Evolutionary conservation across 352 stramenopile species (phyloP).

Genomic region (Ophiocytium majus): DNA sequence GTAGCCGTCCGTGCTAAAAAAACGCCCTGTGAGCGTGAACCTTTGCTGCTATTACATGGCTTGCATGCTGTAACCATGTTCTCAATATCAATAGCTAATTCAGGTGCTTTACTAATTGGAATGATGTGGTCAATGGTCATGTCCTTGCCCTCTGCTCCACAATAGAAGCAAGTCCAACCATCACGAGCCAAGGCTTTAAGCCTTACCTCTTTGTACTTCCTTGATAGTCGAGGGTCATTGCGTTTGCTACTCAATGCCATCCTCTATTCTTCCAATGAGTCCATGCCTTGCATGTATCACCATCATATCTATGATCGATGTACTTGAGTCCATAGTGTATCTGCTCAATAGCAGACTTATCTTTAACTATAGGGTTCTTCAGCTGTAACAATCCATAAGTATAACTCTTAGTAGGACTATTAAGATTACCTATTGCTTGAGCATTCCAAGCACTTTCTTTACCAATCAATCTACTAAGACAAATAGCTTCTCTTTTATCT

Average conservation of each 20-base stretch:
- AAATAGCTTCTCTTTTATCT: no score
- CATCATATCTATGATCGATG: no score
- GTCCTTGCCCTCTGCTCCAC: no score
- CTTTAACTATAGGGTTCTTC: no score
- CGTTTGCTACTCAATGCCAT: constrained; percentile 9
- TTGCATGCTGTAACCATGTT: background rate
- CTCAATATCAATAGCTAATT: background rate
- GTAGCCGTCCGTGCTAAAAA: no score
- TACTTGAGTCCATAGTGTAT: no score
- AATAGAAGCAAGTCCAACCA: background rate
- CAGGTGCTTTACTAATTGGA: constrained; percentile 8
- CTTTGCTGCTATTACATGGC: background rate
- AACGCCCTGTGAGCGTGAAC: background rate
- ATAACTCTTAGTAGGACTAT: no score
- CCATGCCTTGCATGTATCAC: background rate
- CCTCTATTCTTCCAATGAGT: background rate
- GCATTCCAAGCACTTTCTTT: no score
- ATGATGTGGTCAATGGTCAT: constrained; percentile 19
- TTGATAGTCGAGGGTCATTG: background rate
- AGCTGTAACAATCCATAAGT: no score
- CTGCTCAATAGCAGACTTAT: no score
- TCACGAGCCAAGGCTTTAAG: background rate
- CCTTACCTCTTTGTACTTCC: background rate
- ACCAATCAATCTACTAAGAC: no score
- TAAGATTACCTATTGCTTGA: no score